Evolutionary conservation across 2,329 filamentous ascomycete species (phyloP), one percentile per base, ranked within the genome.

Genomic region (Hyphodiscus sp.): DNA sequence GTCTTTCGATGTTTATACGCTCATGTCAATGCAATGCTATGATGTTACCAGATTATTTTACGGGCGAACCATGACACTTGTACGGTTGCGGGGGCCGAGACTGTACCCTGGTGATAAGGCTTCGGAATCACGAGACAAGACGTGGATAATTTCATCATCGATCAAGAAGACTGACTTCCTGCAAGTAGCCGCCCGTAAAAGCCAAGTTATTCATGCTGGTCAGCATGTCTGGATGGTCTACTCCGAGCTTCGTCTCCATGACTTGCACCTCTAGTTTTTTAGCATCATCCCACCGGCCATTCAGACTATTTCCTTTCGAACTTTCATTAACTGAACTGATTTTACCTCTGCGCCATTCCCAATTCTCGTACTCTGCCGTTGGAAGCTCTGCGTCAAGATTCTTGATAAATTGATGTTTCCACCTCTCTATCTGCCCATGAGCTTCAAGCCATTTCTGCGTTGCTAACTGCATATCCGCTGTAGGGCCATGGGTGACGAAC

Each of bases 391-490:
- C 46, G 20, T 49, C 50, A 49, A 73, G 58, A 41, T 60, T 65
- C 30, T 51, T 50, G 41, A 71, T 61, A 49, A 54, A 72, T 48
- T 62, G 53, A 41, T 60, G 52, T 53, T 63, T 67, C 60, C 67
- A 71, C 23, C 19, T 51, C 23, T 71, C 65, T 2, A 61, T 47
- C 51, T 65, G 45, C 6, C 56, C 57, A 7, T 60, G 26, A 4
- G 47, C 55, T 53, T 65, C 49, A 16, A 73, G 62, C 71, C 70
- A 74, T 26, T 55, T 63, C 50, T 63, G 65, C 11, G 63, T 72
- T 15, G 69, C 65, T 20, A 74, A 55, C 57, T 74, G 70, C 19
- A 75, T n/a, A n/a, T n/a, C n/a, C n/a, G n/a, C n/a, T n/a, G n/a
- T n/a, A n/a, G n/a, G n/a, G n/a, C n/a, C n/a, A n/a, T n/a, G n/a